phyloP scores from a whole-genome alignment of 2,329 filamentous ascomycete species.

The Colletotrichum gigasporum region DNA sequence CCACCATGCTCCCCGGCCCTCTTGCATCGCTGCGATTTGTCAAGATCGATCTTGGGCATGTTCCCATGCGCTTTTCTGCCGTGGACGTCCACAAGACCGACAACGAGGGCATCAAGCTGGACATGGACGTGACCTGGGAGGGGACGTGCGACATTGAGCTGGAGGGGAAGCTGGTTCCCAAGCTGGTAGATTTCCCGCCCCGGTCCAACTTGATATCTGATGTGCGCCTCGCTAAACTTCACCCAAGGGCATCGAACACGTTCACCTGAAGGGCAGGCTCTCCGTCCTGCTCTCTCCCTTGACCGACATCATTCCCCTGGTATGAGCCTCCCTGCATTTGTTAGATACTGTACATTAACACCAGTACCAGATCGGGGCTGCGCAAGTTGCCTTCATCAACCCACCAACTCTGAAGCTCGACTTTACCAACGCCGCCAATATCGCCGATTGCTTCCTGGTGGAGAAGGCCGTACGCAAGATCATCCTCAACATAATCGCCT shows the following conservation, averaged over 20 bases:
- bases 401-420: slow-evolving; percentile 54
- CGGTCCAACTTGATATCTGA: not conserved
- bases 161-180: slow-evolving; percentile 51
- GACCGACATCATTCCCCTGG: slow-evolving; percentile 55
- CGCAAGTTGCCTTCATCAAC: slow-evolving; percentile 59
- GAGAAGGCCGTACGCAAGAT: slow-evolving; percentile 54
- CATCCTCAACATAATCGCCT: slow-evolving; percentile 52
- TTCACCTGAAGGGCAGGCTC: slow-evolving; percentile 54
- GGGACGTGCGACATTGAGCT: slow-evolving; percentile 57
- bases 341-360: not conserved
- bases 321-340: slow-evolving; percentile 35
- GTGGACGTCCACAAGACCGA: slow-evolving; percentile 56
- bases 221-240: slow-evolving; percentile 15
- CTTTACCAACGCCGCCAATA: slow-evolving; percentile 56
- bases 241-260: slow-evolving; percentile 52
- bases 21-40: slow-evolving; percentile 52
- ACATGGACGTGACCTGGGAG: slow-evolving; percentile 57
- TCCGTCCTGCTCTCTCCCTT: slow-evolving; percentile 54
- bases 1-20: slow-evolving; percentile 54
- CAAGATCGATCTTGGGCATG: slow-evolving; percentile 54
- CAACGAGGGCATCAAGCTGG: slow-evolving; percentile 55
- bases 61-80: slow-evolving; percentile 50
- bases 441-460: slow-evolving; percentile 52
- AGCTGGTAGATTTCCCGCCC: slow-evolving; percentile 44
- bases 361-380: slow-evolving; percentile 52